Base-by-base conservation (phyloP, 768 basidiomycete genomes). In the Xerocomus brunneocitrinus region DNA sequence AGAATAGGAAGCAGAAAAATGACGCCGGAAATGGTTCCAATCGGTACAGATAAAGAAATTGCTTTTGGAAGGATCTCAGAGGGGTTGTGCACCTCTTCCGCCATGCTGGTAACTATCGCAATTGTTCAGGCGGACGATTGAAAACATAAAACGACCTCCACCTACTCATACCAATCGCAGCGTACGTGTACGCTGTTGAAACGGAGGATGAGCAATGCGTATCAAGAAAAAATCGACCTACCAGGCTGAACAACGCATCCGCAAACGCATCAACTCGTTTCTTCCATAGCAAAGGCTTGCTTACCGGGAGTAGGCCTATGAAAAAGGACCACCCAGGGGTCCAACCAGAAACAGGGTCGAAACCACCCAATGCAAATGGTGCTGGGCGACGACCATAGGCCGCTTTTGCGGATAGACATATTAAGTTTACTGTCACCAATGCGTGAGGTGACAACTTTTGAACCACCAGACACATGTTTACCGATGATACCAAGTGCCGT, bases 301-400 rank as follows among this genome's bases (percentile, higher is more conserved):
- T 54, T 69, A 82, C 81, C 40, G 79, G 81, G 24, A 83, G 72
- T 22, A 84, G 61, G 31, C 84, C 84, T 32, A 85, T 81, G 64
- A 85, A 86, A 62, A 85, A 87, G 0, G 82, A 75, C 83, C 83
- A 86, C 31, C 81, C 85, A 12, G 80, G 74, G 2, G 76, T 76
- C 84, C 84, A 86, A 6, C 85, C 85, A 0, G 84, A 81, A n/a
- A 71, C 66, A n/a, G 82, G 78, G 59, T 85, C 78, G 50, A 84
- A 87, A 53, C 79, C 74, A 9, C 76, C 76, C 2, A 86, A 71
- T 1, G 80, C 84, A 59, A 78, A 86, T 1, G 76, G 68, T 1
- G 76, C 80, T 12, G 83, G 73, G 46, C 75, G 77, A 14, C 79
- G 76, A 1, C 83, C 82, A 14, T 70, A 67, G 1, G 78, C 77